These are phyloP conservation scores for Heliamphora pulchella DNA, from an alignment of 179 eudicot genomes.

Conservation along the genomic window DNA sequence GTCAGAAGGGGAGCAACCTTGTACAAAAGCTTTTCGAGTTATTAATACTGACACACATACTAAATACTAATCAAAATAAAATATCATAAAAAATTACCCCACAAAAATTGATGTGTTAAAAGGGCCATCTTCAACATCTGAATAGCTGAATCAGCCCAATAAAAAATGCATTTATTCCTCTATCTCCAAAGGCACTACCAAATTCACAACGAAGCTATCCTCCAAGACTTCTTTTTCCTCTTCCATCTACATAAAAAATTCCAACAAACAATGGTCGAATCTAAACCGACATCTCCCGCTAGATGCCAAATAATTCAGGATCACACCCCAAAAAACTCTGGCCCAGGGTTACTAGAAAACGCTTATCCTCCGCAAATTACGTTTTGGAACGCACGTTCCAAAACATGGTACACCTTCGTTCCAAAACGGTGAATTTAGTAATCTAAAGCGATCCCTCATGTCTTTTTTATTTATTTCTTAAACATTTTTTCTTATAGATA, in stretches of 20 bases:
- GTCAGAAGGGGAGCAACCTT: too few relatives aligned
- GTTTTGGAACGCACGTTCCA: too few relatives aligned
- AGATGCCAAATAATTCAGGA: background rate
- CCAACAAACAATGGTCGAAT: background rate
- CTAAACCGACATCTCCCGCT: background rate
- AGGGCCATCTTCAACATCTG: background rate
- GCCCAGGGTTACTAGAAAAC: background rate
- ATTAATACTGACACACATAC: too few relatives aligned
- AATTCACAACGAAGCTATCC: background rate
- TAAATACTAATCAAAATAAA: too few relatives aligned
- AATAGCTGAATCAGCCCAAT: background rate
- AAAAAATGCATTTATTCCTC: background rate
- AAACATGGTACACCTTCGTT: too few relatives aligned
- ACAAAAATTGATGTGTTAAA: background rate
- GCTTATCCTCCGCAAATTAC: too few relatives aligned
- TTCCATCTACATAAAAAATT: background rate
- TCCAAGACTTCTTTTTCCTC: background rate
- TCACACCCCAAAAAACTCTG: background rate
- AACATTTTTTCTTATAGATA: too few relatives aligned
- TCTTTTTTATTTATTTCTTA: too few relatives aligned
- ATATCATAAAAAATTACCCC: too few relatives aligned
- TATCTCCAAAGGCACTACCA: background rate
- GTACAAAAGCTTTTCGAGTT: too few relatives aligned
- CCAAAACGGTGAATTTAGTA: too few relatives aligned
- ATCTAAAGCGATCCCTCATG: too few relatives aligned